Percentiles rank a stretch among this genome's conserved stretches.
Conservation (phyloP, 257 asterid species). For the Ajuga chamaepitys region DNA sequence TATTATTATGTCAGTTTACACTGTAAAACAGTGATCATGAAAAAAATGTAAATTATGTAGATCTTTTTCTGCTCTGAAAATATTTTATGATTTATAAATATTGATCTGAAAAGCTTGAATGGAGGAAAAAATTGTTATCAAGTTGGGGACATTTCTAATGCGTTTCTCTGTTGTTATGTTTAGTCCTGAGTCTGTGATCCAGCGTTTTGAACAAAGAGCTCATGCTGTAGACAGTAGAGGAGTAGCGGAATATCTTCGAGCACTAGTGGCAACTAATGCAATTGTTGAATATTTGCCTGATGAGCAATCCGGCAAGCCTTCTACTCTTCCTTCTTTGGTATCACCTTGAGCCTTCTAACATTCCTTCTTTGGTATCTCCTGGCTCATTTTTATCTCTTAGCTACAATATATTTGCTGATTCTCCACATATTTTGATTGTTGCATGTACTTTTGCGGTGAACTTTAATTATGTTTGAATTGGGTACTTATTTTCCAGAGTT, state of each 20-base stretch:
- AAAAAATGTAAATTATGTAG: not conserved
- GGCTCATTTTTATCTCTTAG: not conserved
- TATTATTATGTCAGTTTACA: not conserved
- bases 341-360: conserved; percentile 53
- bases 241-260: conserved; percentile 83
- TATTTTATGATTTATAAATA: not conserved
- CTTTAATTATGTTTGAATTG: not conserved
- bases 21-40: not conserved
- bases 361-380: conserved; percentile 80
- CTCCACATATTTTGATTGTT: not conserved
- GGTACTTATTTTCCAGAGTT: no score
- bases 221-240: conserved; percentile 94
- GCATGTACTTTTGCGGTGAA: not conserved
- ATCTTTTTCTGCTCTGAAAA: not conserved
- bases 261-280: conserved; percentile 77
- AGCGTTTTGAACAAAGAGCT: conserved; percentile 84
- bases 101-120: not conserved
- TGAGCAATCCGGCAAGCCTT: conserved; percentile 86
- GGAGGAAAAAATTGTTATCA: not conserved
- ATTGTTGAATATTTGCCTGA: conserved; percentile 86
- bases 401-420: not conserved
- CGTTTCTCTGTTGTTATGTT: conserved; percentile 12
- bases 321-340: conserved; percentile 96
- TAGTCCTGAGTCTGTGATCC: conserved; percentile 93
- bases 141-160: conserved; percentile 10